phyloP scores from a whole-genome alignment of 352 stramenopile species.

The Phytopythium cucurbitacearum region DNA sequence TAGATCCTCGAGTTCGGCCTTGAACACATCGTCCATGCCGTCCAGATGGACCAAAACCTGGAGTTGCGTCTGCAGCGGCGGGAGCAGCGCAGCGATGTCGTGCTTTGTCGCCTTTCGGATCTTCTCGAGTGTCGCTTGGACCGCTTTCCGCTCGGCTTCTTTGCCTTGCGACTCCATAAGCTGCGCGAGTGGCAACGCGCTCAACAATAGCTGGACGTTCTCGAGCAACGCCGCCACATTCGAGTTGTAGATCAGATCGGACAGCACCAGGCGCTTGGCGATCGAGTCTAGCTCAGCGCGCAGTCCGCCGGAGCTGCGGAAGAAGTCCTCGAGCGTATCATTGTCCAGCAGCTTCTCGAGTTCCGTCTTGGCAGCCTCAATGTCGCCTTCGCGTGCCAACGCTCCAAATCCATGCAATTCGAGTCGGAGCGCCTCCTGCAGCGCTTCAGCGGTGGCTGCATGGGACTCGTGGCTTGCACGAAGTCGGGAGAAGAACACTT shows the following conservation, averaged over 20 bases:
- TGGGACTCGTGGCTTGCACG: slow-evolving; percentile 34
- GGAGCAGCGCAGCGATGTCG: slow-evolving; percentile 69
- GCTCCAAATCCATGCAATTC: slow-evolving; percentile 65
- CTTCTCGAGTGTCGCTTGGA: slow-evolving; percentile 78
- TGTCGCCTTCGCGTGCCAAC: slow-evolving; percentile 47
- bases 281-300: slow-evolving; percentile 68
- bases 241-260: slow-evolving; percentile 77
- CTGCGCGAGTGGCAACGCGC: slow-evolving; percentile 49
- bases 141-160: slow-evolving; percentile 44
- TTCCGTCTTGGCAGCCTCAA: slow-evolving; percentile 21
- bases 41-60: slow-evolving; percentile 36
- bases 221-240: slow-evolving; percentile 40
- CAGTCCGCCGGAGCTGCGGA: slow-evolving; percentile 69
- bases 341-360: slow-evolving; percentile 38
- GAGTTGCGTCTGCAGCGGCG: slow-evolving; percentile 57
- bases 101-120: slow-evolving; percentile 74
- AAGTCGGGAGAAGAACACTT: slow-evolving; percentile 54
- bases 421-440: slow-evolving; percentile 48
- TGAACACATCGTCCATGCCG: slow-evolving; percentile 52
- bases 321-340: slow-evolving; percentile 75
- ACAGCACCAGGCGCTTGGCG: slow-evolving; percentile 50
- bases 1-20: slow-evolving; percentile 48
- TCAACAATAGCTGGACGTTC: slow-evolving; percentile 43
- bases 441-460: slow-evolving; percentile 16
- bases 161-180: slow-evolving; percentile 86